Evolutionary conservation across 495 filamentous ascomycete genomes (phyloP), one percentile per base, ranked within the genome.

Genomic region (Penicillium antarcticum): DNA sequence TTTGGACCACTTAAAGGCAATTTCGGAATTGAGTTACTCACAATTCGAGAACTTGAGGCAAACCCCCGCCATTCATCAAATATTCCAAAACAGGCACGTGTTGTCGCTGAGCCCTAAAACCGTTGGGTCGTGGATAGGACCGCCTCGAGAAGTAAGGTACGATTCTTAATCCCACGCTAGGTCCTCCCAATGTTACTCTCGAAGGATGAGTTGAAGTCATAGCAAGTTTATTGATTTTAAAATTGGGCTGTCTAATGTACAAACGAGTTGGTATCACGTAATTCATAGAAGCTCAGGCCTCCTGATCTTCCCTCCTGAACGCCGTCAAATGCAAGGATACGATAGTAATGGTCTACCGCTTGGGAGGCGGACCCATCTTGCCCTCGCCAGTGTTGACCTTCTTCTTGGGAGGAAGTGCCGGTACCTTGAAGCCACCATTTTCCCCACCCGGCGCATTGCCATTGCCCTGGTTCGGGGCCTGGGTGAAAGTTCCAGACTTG

Each of bases 401-500:
- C 51, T 73, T 74, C 38, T 62, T 73, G 40, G 63, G 60, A 10
- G 78, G 78, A 42, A 80, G 41, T 5, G 66, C 67, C 9, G 78
- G 78, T 13, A 80, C 75, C 48, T 80, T 81, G 58, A 81, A 81
- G 0, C 75, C 76, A 19, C 65, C 74, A 38, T 65, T 77, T 12
- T 64, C 58, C 12, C 57, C 58, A 3, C 48, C 48, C 29, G 56
- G 60, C 0, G 59, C 37, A n/a, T 65, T 67, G 32, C 18, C 51
- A 44, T 47, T 68, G 36, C 60, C 67, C 44, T 69, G 73, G 35
- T 78, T 73, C 13, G 88, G 87, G 47, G 96, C 82, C 72, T 95
- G 91, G 21, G 94, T 97, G 54, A 98, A 98, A 4, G 91, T 94
- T 2, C 94, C 95, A 18, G 89, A 87, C 63, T 90, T 95, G 73